A percentile compares a stretch with the other conserved stretches of the same genome.
Evolutionary conservation across 179 eudicot genomes (phyloP).

Genomic region (Beta macrorhiza): DNA sequence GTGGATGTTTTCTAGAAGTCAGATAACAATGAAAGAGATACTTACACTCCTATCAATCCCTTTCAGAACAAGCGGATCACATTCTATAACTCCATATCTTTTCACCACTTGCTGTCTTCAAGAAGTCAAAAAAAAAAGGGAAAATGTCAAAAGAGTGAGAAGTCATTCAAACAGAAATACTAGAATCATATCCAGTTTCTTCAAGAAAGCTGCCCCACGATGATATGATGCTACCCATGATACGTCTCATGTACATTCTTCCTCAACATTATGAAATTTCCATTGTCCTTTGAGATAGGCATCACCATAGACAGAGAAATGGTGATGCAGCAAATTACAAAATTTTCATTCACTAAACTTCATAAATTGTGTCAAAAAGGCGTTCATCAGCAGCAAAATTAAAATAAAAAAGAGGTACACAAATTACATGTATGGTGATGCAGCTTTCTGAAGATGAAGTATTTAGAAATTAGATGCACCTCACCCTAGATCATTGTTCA

Average conservation of each 20-base stretch:
- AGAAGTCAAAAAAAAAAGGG: conserved; percentile 19
- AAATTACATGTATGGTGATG: conserved; percentile 6
- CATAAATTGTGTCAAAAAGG: background rate
- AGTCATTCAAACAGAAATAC: background rate
- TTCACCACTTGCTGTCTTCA: conserved; percentile 56
- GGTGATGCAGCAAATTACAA: too few relatives aligned
- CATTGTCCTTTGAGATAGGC: background rate
- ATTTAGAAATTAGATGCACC: conserved; percentile 27
- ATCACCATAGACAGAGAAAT: background rate
- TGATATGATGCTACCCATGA: background rate
- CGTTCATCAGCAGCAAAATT: background rate
- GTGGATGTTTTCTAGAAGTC: conserved; percentile 3
- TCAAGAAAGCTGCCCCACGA: conserved; percentile 15
- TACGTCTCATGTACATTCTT: background rate
- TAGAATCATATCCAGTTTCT: background rate
- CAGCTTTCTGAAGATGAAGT: conserved; percentile 19
- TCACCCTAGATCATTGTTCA: conserved; percentile 61
- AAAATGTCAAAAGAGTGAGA: conserved; percentile 18
- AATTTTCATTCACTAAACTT: background rate
- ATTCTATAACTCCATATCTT: conserved; percentile 77
- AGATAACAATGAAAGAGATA: conserved; percentile 25
- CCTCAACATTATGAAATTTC: background rate
- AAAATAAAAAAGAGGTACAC: background rate
- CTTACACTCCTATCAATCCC: conserved; percentile 79
- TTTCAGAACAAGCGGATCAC: conserved; percentile 70